Percentiles rank a stretch among this genome's conserved stretches.
Conservation (phyloP, 1,284 basidiomycete genomes). For the Rhizopogon hawkerae region DNA sequence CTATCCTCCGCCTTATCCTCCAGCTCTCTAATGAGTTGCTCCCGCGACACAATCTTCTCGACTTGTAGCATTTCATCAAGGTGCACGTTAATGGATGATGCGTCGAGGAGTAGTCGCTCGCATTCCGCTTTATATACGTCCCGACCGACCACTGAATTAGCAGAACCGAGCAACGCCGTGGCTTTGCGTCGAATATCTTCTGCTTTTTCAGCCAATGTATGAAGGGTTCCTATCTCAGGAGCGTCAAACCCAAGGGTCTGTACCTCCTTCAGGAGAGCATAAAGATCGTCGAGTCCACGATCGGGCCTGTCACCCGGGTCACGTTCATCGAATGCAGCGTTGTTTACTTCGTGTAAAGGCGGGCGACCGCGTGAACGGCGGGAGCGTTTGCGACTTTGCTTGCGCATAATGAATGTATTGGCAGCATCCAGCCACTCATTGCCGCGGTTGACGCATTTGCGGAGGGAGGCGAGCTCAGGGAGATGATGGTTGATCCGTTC, state of each 20-base stretch:
- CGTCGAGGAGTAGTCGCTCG: slow-evolving; percentile 58
- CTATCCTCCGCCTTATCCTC: slow-evolving; percentile 56
- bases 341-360: slow-evolving; percentile 29
- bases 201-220: slow-evolving; percentile 51
- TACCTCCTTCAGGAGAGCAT: slow-evolving; percentile 61
- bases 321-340: slow-evolving; percentile 32
- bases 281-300: slow-evolving; percentile 58
- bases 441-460: slow-evolving; percentile 72
- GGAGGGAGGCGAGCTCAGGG: slow-evolving; percentile 63
- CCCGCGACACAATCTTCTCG: slow-evolving; percentile 67
- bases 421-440: slow-evolving; percentile 80
- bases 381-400: slow-evolving; percentile 67
- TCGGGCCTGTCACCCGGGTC: slow-evolving; percentile 62
- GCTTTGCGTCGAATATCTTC: slow-evolving; percentile 58
- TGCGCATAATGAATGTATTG: slow-evolving; percentile 62
- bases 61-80: slow-evolving; percentile 68
- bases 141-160: slow-evolving; percentile 34
- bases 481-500: slow-evolving; percentile 76
- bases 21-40: slow-evolving; percentile 61
- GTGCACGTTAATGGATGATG: slow-evolving; percentile 68
- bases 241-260: slow-evolving; percentile 73
- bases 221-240: slow-evolving; percentile 58
- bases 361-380: slow-evolving; percentile 51
- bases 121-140: slow-evolving; percentile 59
- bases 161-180: slow-evolving; percentile 35